Percentiles rank a stretch among this genome's conserved stretches.
Evolutionary conservation across 306 rosid species (phyloP).

Genomic region (Fagus crenata): DNA sequence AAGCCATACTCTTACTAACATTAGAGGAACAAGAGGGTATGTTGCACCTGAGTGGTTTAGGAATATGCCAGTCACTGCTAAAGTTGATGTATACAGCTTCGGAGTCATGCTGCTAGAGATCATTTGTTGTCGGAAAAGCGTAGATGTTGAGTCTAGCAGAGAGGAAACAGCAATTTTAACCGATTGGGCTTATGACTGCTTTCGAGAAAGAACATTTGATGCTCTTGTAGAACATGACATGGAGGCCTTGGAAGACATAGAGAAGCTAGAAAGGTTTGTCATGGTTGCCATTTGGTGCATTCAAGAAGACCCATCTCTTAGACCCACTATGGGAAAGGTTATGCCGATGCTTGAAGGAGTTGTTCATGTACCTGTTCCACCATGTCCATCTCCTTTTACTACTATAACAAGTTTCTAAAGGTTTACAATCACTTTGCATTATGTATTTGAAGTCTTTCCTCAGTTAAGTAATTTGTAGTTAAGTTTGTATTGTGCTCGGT

Average conservation of each 20-base stretch:
- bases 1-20: slow-evolving; percentile 22
- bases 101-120: slow-evolving; percentile 32
- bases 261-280: slow-evolving; percentile 29
- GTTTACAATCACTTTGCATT: too few species aligned
- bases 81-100: slow-evolving; percentile 38
- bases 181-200: slow-evolving; percentile 33
- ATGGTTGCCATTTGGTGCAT: slow-evolving; percentile 37
- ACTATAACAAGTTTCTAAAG: too few species aligned
- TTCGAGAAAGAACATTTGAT: not conserved
- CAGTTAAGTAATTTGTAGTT: too few species aligned
- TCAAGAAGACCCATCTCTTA: slow-evolving; percentile 33
- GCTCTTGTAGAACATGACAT: slow-evolving; percentile 12
- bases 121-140: slow-evolving; percentile 30
- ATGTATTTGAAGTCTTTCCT: too few species aligned
- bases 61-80: slow-evolving; percentile 5
- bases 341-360: slow-evolving; percentile 43
- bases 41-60: slow-evolving; percentile 48
- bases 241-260: slow-evolving; percentile 13
- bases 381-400: slow-evolving; percentile 19
- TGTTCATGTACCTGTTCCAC: slow-evolving; percentile 34
- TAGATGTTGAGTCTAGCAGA: not conserved
- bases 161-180: slow-evolving; percentile 8
- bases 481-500: too few species aligned
- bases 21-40: slow-evolving; percentile 46
- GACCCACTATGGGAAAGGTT: slow-evolving; percentile 37